phyloP scores from a whole-genome alignment of 306 rosid genomes.

The Rosa lucieae region DNA sequence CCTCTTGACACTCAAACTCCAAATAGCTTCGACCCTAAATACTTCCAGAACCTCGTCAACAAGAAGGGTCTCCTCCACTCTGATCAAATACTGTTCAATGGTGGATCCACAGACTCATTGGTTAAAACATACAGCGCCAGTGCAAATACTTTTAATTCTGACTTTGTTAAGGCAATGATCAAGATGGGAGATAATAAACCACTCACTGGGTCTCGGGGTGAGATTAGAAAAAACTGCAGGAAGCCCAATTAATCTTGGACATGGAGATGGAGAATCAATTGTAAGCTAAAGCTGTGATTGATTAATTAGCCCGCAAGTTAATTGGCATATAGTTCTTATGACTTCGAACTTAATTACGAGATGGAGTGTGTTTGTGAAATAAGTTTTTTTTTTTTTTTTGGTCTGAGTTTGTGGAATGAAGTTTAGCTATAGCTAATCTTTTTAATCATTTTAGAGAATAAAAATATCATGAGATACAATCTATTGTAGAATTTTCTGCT shows the following conservation, averaged over 20 bases:
- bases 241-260: conserved; percentile 24
- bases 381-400: no score
- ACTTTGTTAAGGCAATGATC: conserved; percentile 65
- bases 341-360: background rate
- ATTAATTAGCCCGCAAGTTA: background rate
- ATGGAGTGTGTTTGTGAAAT: background rate
- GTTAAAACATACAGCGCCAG: conserved; percentile 47
- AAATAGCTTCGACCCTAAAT: conserved; percentile 52
- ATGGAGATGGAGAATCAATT: background rate
- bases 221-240: conserved; percentile 71
- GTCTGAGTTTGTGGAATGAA: background rate
- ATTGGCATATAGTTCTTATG: background rate
- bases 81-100: conserved; percentile 62
- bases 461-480: background rate
- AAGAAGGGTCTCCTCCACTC: conserved; percentile 70
- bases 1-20: conserved; percentile 55
- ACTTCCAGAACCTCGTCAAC: conserved; percentile 57
- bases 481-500: background rate
- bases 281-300: background rate
- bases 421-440: background rate
- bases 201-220: conserved; percentile 67
- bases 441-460: background rate
- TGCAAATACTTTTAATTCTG: conserved; percentile 33
- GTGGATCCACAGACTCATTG: conserved; percentile 69
- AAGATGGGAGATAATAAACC: conserved; percentile 75